Evolutionary conservation across 257 asterid species (phyloP).

Genomic region (Gentiana macrophylla): DNA sequence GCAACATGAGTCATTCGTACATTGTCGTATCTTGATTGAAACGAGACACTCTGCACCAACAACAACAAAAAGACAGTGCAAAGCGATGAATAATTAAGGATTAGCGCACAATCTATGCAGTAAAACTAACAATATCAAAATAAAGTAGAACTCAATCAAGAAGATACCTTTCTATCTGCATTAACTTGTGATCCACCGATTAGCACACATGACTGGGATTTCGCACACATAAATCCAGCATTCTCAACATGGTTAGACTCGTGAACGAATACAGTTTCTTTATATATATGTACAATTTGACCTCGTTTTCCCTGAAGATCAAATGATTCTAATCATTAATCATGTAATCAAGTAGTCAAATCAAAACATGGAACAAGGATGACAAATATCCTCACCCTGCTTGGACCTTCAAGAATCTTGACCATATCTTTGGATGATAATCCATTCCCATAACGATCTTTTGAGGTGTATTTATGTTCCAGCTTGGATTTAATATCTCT

Average conservation of each 20-base stretch:
- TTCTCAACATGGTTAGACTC: constrained; percentile 96
- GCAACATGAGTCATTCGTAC: constrained; percentile 59
- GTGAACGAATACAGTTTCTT: constrained; percentile 62
- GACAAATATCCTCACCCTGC: constrained; percentile 41
- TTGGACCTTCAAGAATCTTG: constrained; percentile 86
- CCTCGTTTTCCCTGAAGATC: constrained; percentile 77
- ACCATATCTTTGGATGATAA: constrained; percentile 80
- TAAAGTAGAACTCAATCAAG: neutral
- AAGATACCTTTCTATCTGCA: constrained; percentile 58
- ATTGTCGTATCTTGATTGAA: constrained; percentile 42
- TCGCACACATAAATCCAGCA: constrained; percentile 92
- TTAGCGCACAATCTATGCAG: neutral
- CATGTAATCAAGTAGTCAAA: no score
- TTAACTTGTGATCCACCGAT: constrained; percentile 89
- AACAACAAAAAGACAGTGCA: constrained; percentile 1
- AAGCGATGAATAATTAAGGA: neutral
- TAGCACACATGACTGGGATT: constrained; percentile 68
- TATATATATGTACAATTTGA: constrained; percentile 72
- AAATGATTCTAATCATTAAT: no score
- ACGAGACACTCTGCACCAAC: constrained; percentile 41
- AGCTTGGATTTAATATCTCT: constrained; percentile 83
- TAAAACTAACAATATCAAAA: neutral
- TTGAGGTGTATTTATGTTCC: constrained; percentile 52
- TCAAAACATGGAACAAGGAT: neutral
- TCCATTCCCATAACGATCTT: constrained; percentile 62